Base-by-base conservation (phyloP, 176 grass and related monocot genomes). In the Phoenix roebelenii region DNA sequence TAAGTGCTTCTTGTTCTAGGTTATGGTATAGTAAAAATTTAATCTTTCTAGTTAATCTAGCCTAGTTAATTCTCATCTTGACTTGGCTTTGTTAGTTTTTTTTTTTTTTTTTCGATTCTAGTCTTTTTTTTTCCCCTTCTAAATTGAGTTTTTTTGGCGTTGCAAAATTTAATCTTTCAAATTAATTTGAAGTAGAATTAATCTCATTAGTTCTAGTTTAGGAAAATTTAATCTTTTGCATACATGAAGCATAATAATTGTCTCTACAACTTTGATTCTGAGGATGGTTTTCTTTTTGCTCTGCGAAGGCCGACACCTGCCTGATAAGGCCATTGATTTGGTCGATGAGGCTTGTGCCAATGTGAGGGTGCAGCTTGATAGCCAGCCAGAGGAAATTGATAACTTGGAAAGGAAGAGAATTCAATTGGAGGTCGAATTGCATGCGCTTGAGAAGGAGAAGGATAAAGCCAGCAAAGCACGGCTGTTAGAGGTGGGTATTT, bases 261-360 rank as follows among this genome's bases (percentile, higher is more conserved):
- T 44, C 35, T 2, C 35, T 44, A 12, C 0, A 19, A 60, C 7
- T 49, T 7, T 59, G 22, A 19, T 52, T 52, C 18, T 15, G 20
- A 24, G 30, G 18, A 18, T 16, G 62, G 15, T 24, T 49, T 74
- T 49, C 6, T 25, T 60, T 9, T 58, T 57, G n/a, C 9, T 48
- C 65, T 49, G 52, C 5, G 53, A 57, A 83, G 80, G 82, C 18
- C 58, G 78, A 15, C 74, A 78, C 72, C 76, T 89, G 5, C 86
- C 86, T 23, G 74, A 89, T 22, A 89, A 89, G 20, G 81, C 82
- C 17, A 74, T 89, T 1, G 77, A 83, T 22, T 70, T 89, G 74
- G 67, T 89, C 19, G 86, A 85, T 19, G 86, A 89, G 65, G 81
- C 86, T 23, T 89, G 86, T 70, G 71, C 77, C 7, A 79, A 81